phyloP scores from a whole-genome alignment of 148 eudicot species.

The Polygonum maritimum region DNA sequence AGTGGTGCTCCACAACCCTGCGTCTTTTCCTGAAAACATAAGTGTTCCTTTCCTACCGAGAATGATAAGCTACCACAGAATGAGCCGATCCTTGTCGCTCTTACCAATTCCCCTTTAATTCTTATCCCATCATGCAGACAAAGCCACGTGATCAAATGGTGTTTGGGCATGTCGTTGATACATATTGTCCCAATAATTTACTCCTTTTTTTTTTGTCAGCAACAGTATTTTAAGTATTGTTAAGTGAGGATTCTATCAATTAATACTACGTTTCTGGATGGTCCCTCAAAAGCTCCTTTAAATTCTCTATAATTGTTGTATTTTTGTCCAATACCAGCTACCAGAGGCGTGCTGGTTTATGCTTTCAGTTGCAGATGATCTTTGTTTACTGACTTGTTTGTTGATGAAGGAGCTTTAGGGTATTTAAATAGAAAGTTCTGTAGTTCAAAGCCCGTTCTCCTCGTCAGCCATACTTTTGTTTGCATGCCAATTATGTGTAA shows the following conservation, averaged over 20 bases:
- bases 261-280: neutral
- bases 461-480: neutral
- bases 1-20: neutral
- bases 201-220: neutral
- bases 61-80: neutral
- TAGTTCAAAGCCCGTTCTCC: neutral
- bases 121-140: neutral
- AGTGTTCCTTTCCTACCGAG: neutral
- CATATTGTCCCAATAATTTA: neutral
- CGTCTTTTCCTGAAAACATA: neutral
- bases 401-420: neutral
- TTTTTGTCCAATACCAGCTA: constrained; percentile 1
- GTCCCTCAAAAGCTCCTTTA: neutral
- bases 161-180: neutral
- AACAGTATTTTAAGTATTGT: neutral
- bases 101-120: too few species aligned
- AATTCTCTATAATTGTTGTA: neutral
- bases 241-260: neutral
- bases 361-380: neutral
- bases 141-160: neutral
- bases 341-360: neutral
- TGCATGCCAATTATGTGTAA: neutral
- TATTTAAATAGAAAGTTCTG: neutral
- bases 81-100: neutral
- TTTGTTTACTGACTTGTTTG: neutral